Percentiles rank a stretch among this genome's conserved stretches.
Conservation (phyloP, 164 flowering plant species). For the Macadamia integrifolia region DNA sequence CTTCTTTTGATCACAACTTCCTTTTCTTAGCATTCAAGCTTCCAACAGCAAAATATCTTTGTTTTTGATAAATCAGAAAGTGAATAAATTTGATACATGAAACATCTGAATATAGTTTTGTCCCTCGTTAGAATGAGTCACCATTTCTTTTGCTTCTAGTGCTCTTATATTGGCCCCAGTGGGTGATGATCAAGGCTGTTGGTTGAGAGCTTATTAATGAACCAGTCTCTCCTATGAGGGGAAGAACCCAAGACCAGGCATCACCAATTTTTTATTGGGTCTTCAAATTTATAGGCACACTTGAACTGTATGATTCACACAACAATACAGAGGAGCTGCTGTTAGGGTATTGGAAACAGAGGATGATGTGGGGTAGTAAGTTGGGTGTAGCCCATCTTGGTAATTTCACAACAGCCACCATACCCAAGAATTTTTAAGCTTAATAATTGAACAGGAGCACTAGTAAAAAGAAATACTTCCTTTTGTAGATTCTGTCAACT, state of each 20-base stretch:
- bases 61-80: too few relatives aligned
- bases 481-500: slow-evolving; percentile 4
- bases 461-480: background rate
- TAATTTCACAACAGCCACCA: too few relatives aligned
- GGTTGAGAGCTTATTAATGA: background rate
- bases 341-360: background rate
- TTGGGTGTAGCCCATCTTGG: too few relatives aligned
- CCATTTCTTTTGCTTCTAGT: background rate
- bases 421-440: too few relatives aligned
- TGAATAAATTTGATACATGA: background rate
- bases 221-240: background rate
- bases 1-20: background rate
- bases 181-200: background rate
- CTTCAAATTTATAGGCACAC: background rate
- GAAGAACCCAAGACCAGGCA: background rate
- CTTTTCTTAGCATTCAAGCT: background rate
- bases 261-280: background rate
- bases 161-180: background rate
- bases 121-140: background rate
- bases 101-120: background rate
- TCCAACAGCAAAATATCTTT: background rate
- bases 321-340: background rate
- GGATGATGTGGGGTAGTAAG: too few relatives aligned
- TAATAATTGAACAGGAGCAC: too few relatives aligned
- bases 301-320: background rate